Conservation (phyloP, 192 early-diverging fungal genomes). For the Rhizoclosmatium sp. region DNA sequence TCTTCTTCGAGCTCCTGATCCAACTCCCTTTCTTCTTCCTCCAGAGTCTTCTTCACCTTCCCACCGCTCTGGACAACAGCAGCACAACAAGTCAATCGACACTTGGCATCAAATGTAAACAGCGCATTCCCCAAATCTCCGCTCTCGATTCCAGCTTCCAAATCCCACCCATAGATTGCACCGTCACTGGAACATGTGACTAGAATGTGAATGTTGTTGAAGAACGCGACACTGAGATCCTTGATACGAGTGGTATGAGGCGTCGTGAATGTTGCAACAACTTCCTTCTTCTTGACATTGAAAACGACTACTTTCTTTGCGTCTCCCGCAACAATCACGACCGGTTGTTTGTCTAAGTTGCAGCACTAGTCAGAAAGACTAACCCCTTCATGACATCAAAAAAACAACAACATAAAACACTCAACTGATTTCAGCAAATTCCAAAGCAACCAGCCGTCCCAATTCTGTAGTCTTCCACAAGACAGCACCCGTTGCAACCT, state of each 20-base stretch:
- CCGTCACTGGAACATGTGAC: slow-evolving; percentile 61
- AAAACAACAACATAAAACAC: neutral
- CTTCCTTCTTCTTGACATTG: neutral
- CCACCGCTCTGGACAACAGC: slow-evolving; percentile 30
- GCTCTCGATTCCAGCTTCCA: slow-evolving; percentile 28
- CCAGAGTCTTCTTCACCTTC: slow-evolving; percentile 11
- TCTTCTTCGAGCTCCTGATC: slow-evolving; percentile 5
- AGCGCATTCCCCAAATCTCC: slow-evolving; percentile 15
- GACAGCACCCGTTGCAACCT: slow-evolving; percentile 35
- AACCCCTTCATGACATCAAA: neutral
- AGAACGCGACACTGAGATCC: slow-evolving; percentile 42
- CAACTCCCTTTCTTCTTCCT: slow-evolving; percentile 21
- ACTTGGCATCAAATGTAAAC: slow-evolving; percentile 54
- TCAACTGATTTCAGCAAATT: slow-evolving; percentile 33
- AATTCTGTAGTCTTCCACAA: slow-evolving; percentile 28
- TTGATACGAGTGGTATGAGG: slow-evolving; percentile 55
- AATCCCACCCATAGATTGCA: slow-evolving; percentile 56
- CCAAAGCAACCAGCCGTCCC: slow-evolving; percentile 42
- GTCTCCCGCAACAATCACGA: slow-evolving; percentile 25
- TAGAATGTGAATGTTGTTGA: slow-evolving; percentile 26
- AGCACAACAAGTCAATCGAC: slow-evolving; percentile 54
- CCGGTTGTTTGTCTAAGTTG: slow-evolving; percentile 15
- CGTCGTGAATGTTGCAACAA: slow-evolving; percentile 32
- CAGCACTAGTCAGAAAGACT: no score
- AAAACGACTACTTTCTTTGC: neutral